Evolutionary conservation across 768 basidiomycete species (phyloP).

Genomic region (Kwoniella shandongensis): DNA sequence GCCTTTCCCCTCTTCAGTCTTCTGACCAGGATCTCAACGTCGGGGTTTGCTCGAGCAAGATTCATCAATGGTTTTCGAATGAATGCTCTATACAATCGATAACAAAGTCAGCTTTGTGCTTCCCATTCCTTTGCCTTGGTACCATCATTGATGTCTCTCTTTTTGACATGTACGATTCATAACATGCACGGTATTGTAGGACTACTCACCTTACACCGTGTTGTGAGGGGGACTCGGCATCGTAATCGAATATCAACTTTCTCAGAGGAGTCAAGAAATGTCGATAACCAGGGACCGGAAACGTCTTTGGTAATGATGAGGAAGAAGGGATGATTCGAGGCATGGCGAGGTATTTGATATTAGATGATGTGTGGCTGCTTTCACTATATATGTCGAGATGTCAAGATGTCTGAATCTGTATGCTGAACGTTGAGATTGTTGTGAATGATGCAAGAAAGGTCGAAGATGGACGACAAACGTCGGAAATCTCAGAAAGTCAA

Average conservation of each 20-base stretch:
- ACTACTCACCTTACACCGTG: constrained; percentile 42
- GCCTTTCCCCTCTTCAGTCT: constrained; percentile 43
- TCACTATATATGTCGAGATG: not conserved
- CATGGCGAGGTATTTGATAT: constrained; percentile 20
- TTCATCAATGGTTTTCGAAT: constrained; percentile 38
- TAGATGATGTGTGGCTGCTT: not conserved
- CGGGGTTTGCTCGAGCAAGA: constrained; percentile 48
- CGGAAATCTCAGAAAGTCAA: too few species aligned
- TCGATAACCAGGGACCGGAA: constrained; percentile 45
- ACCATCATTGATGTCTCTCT: too few species aligned
- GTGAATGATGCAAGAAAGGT: too few species aligned
- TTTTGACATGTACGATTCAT: too few species aligned
- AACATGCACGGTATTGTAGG: too few species aligned
- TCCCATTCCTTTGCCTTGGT: not conserved
- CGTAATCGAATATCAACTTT: constrained; percentile 50
- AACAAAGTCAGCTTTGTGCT: not conserved
- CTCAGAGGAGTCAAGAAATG: constrained; percentile 49
- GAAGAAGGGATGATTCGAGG: constrained; percentile 28
- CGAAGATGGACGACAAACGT: too few species aligned
- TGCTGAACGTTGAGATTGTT: too few species aligned
- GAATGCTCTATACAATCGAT: constrained; percentile 32
- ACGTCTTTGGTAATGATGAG: constrained; percentile 28
- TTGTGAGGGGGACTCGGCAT: constrained; percentile 41
- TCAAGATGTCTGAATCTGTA: not conserved
- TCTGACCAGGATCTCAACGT: constrained; percentile 51